Evolutionary conservation across 1,284 basidiomycete species (phyloP).

Genomic region (Cryptococcus hybrid): DNA sequence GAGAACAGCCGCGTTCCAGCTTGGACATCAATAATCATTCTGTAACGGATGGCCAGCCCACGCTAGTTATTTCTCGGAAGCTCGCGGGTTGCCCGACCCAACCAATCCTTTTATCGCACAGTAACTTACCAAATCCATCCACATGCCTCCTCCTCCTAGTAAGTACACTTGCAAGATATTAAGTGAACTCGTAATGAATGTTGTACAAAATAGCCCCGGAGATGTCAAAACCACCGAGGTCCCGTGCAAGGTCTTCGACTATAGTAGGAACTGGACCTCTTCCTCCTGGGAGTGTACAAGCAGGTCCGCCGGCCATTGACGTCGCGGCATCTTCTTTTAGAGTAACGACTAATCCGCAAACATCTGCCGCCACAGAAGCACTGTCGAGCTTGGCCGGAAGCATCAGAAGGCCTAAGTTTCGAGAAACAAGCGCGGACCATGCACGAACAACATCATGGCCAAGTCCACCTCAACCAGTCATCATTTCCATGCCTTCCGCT

Average conservation of each 20-base stretch:
- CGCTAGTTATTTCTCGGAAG: no score
- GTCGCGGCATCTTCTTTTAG: slow-evolving; percentile 19
- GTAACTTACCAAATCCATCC: no score
- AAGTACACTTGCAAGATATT: no score
- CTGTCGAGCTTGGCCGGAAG: slow-evolving; percentile 9
- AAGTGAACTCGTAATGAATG: no score
- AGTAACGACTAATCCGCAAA: slow-evolving; percentile 13
- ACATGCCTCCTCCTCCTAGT: no score
- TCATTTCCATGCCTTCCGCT: slow-evolving; percentile 19
- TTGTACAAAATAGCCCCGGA: background rate
- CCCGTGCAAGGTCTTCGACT: slow-evolving; percentile 34
- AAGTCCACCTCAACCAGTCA: slow-evolving; percentile 20
- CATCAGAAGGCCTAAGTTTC: slow-evolving; percentile 9
- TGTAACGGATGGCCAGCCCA: no score
- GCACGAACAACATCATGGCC: slow-evolving; percentile 24
- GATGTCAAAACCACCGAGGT: slow-evolving; percentile 11
- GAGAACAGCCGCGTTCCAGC: no score
- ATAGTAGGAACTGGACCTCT: slow-evolving; percentile 25
- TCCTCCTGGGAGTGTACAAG: slow-evolving; percentile 7
- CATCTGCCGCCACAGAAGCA: slow-evolving; percentile 15
- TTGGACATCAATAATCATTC: no score
- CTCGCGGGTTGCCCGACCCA: no score
- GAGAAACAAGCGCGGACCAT: slow-evolving; percentile 15
- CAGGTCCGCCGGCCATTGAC: slow-evolving; percentile 20
- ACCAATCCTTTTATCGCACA: no score